A percentile compares a stretch with the other conserved stretches of the same genome.
Conservation (phyloP, 495 filamentous ascomycete species). For the Oidiodendron maius region DNA sequence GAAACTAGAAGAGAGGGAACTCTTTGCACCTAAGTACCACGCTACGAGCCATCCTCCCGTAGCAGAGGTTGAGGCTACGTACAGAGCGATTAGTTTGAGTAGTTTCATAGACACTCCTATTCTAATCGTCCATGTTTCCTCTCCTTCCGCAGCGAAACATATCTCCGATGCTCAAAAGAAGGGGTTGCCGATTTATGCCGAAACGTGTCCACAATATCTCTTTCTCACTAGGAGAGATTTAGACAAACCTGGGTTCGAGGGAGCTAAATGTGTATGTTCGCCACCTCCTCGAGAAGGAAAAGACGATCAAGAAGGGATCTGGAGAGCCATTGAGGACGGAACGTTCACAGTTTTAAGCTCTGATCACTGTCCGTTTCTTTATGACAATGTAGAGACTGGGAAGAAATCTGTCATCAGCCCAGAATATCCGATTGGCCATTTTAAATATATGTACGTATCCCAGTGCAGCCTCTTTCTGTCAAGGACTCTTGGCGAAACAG, state of each 20-base stretch:
- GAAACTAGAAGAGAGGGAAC: conserved; percentile 34
- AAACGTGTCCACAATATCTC: conserved; percentile 64
- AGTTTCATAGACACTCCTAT: conserved; percentile 49
- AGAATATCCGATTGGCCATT: conserved; percentile 40
- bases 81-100: conserved; percentile 49
- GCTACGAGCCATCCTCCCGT: conserved; percentile 45
- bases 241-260: conserved; percentile 43
- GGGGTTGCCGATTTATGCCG: conserved; percentile 52
- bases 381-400: conserved; percentile 37
- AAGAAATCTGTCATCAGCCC: conserved; percentile 39
- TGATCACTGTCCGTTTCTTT: conserved; percentile 52
- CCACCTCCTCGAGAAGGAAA: conserved; percentile 33
- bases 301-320: conserved; percentile 36
- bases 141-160: conserved; percentile 40
- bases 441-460: conserved; percentile 34
- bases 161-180: conserved; percentile 50
- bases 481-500: too few relatives aligned
- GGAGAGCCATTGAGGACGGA: conserved; percentile 38
- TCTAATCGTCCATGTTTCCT: conserved; percentile 54
- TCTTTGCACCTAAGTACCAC: conserved; percentile 50
- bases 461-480: not conserved
- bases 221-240: conserved; percentile 49
- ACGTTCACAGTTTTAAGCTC: conserved; percentile 49
- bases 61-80: conserved; percentile 52
- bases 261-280: conserved; percentile 46